A percentile compares a stretch with the other conserved stretches of the same genome.
These are phyloP conservation scores for Candida namnaoensis DNA, from an alignment of 805 yeast species.

Conservation along the genomic window DNA sequence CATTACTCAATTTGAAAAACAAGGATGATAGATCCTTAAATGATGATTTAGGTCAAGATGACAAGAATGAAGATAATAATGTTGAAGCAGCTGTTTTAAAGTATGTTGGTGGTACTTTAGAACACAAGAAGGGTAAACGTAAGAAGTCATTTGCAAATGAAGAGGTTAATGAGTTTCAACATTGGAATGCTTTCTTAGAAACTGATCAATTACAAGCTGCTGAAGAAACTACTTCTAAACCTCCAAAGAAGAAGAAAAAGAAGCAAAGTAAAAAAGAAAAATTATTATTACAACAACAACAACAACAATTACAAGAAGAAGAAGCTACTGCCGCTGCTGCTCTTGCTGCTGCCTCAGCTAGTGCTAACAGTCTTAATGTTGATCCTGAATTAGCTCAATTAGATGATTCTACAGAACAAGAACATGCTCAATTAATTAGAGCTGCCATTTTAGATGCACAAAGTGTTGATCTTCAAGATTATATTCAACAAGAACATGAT, in stretches of 20 bases:
- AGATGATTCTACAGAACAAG: slow-evolving; percentile 33
- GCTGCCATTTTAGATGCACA: slow-evolving; percentile 66
- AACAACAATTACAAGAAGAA: not conserved
- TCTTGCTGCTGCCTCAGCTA: not conserved
- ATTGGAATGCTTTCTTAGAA: slow-evolving; percentile 19
- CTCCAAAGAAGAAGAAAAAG: slow-evolving; percentile 11
- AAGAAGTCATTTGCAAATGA: slow-evolving; percentile 12
- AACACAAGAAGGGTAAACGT: slow-evolving; percentile 24
- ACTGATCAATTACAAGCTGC: slow-evolving; percentile 15
- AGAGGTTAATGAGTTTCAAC: slow-evolving; percentile 17
- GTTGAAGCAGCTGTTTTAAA: slow-evolving; percentile 78
- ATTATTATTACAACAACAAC: not conserved
- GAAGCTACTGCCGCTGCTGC: slow-evolving; percentile 6
- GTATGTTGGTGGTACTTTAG: slow-evolving; percentile 59
- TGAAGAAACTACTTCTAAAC: slow-evolving; percentile 7
- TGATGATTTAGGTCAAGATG: slow-evolving; percentile 1
- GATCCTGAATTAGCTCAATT: slow-evolving; percentile 51
- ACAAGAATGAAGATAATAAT: slow-evolving; percentile 27
- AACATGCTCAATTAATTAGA: slow-evolving; percentile 58
- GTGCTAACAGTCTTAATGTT: slow-evolving; percentile 25
- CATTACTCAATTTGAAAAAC: slow-evolving; percentile 14
- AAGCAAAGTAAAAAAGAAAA: slow-evolving; percentile 8
- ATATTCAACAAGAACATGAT: slow-evolving; percentile 17
- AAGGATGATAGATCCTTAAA: slow-evolving; percentile 7
- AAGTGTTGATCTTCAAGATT: slow-evolving; percentile 23